Percentiles rank a stretch among this genome's conserved stretches.
phyloP scores from a whole-genome alignment of 768 basidiomycete genomes.

The Gyrodon lividus region DNA sequence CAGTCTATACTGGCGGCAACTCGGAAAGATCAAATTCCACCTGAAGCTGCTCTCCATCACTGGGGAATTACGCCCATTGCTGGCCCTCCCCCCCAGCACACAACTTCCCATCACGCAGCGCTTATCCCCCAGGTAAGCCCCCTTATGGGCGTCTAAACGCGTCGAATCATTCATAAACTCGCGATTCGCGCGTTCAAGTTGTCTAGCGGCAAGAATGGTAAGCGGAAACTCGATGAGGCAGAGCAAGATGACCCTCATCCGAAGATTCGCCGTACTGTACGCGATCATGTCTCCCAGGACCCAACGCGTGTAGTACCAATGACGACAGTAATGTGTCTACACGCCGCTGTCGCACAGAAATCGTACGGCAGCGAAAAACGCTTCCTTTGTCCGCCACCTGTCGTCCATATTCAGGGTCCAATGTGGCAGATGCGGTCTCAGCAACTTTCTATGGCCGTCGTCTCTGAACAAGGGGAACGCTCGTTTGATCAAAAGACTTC shows the following conservation, averaged over 20 bases:
- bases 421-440: slow-evolving; percentile 81
- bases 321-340: slow-evolving; percentile 88
- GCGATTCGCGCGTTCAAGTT: slow-evolving; percentile 22
- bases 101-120: slow-evolving; percentile 27
- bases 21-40: slow-evolving; percentile 31
- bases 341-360: slow-evolving; percentile 93
- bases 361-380: slow-evolving; percentile 95
- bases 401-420: slow-evolving; percentile 90
- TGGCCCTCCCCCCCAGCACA: slow-evolving; percentile 30
- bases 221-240: slow-evolving; percentile 73
- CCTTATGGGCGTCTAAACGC: slow-evolving; percentile 29
- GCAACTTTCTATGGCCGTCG: slow-evolving; percentile 82
- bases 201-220: slow-evolving; percentile 46
- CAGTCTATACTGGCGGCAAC: slow-evolving; percentile 38
- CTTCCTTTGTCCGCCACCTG: slow-evolving; percentile 89
- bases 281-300: slow-evolving; percentile 78
- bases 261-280: slow-evolving; percentile 83
- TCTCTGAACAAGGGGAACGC: slow-evolving; percentile 79
- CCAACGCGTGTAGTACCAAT: slow-evolving; percentile 76
- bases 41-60: slow-evolving; percentile 34
- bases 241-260: slow-evolving; percentile 60
- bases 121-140: slow-evolving; percentile 41
- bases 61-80: slow-evolving; percentile 35
- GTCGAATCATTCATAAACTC: slow-evolving; percentile 18
- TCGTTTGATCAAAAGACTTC: slow-evolving; percentile 83